These are phyloP conservation scores for Epithemia pelagica DNA, from an alignment of 108 stramenopile species.

Conservation along the genomic window DNA sequence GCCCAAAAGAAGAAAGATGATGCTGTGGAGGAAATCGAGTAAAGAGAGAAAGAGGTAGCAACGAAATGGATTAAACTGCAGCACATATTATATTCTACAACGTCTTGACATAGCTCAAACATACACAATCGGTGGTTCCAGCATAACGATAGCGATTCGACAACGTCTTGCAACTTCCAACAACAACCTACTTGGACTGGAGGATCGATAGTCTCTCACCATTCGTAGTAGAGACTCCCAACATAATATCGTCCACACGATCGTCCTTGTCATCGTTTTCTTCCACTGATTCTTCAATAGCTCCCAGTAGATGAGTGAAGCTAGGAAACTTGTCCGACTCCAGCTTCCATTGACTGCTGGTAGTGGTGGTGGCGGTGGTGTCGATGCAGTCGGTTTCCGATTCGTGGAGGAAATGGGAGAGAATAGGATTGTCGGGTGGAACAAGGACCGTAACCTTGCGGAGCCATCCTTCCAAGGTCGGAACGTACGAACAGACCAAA, in stretches of 20 bases:
- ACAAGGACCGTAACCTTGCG: conserved; percentile 49
- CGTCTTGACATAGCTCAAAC: too few relatives aligned
- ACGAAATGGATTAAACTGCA: too few relatives aligned
- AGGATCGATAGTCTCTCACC: neutral
- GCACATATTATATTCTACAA: too few relatives aligned
- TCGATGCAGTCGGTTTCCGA: conserved; percentile 10
- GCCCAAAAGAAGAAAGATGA: too few relatives aligned
- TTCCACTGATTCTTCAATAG: neutral
- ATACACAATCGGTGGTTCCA: too few relatives aligned
- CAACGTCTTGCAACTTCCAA: too few relatives aligned
- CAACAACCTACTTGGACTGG: too few relatives aligned
- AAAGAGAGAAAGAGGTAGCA: too few relatives aligned
- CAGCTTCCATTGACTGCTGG: neutral
- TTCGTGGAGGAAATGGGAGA: conserved; percentile 71
- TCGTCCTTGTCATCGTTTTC: neutral
- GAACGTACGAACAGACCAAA: conserved; percentile 54
- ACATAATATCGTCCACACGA: neutral
- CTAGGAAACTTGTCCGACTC: neutral
- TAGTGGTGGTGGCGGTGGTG: too few relatives aligned
- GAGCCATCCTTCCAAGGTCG: conserved; percentile 66
- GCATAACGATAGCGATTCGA: too few relatives aligned
- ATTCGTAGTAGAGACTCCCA: neutral
- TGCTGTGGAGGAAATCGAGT: too few relatives aligned
- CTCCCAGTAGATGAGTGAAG: neutral
- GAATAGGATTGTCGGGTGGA: conserved; percentile 47